Evolutionary conservation across 1,284 basidiomycete genomes (phyloP).

Genomic region (Ustilago esculenta): DNA sequence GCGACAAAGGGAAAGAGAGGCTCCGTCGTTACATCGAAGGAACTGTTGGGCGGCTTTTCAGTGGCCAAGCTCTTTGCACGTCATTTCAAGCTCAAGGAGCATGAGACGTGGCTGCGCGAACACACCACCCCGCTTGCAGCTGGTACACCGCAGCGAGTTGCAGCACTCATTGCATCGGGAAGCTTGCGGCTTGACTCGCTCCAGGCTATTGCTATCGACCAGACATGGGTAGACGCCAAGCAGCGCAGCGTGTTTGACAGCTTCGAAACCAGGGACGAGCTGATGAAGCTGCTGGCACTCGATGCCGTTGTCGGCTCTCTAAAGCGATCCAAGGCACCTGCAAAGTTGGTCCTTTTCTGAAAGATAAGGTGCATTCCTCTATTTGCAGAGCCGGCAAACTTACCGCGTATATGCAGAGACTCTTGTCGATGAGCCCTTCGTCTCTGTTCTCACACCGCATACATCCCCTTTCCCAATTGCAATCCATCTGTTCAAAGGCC

Average conservation of each 20-base stretch:
- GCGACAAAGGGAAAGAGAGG: constrained; percentile 12
- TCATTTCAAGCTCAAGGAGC: constrained; percentile 62
- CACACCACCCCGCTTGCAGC: constrained; percentile 55
- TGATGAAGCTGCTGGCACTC: constrained; percentile 48
- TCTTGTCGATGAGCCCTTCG: not conserved
- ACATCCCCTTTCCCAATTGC: not conserved
- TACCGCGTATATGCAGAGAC: too few species aligned
- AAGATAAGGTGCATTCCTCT: not conserved
- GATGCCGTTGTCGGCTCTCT: constrained; percentile 26
- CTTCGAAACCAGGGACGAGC: constrained; percentile 58
- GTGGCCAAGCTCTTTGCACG: constrained; percentile 65
- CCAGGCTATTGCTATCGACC: constrained; percentile 52
- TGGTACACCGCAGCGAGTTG: constrained; percentile 60
- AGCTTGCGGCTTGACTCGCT: constrained; percentile 49
- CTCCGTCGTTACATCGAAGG: constrained; percentile 10
- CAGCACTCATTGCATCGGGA: constrained; percentile 44
- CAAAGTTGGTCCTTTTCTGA: constrained; percentile 46
- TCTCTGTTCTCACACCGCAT: not conserved
- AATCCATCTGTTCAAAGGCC: not conserved
- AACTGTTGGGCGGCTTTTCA: constrained; percentile 30
- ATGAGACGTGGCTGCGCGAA: constrained; percentile 52
- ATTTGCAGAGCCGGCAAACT: too few species aligned
- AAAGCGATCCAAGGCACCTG: constrained; percentile 14
- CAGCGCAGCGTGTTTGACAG: constrained; percentile 58
- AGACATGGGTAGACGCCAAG: constrained; percentile 60